A percentile compares a stretch with the other conserved stretches of the same genome.
phyloP scores from a whole-genome alignment of 495 filamentous ascomycete genomes.

The Lichina pygmaea region DNA sequence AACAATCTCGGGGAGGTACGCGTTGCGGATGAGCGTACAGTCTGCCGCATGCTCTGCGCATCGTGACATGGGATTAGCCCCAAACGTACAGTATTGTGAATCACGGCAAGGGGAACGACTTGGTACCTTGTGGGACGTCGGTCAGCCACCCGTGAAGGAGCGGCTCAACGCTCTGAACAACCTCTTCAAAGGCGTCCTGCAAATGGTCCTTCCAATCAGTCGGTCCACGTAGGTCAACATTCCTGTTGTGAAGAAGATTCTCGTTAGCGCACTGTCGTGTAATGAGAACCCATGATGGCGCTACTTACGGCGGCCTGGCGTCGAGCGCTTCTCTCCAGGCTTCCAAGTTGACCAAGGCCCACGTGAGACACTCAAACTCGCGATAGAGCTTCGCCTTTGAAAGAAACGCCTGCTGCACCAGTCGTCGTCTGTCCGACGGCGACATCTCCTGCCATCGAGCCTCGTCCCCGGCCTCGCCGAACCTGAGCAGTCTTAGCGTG shows the following conservation, averaged over 20 bases:
- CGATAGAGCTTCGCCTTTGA: constrained; percentile 33
- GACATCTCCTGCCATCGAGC: not conserved
- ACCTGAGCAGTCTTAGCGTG: no score
- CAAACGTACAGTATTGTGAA: not conserved
- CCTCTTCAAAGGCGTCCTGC: not conserved
- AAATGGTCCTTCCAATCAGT: not conserved
- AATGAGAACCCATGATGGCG: not conserved
- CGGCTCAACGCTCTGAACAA: not conserved
- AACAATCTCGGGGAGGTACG: constrained; percentile 58
- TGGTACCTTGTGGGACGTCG: not conserved
- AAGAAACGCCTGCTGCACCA: constrained; percentile 9
- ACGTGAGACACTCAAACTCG: constrained; percentile 45
- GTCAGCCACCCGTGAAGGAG: not conserved
- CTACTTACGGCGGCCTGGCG: constrained; percentile 17
- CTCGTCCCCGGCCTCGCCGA: no score
- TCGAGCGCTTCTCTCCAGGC: constrained; percentile 23
- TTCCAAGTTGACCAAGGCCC: constrained; percentile 38
- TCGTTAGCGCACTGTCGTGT: not conserved
- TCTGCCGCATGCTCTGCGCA: not conserved
- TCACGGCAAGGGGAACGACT: not conserved
- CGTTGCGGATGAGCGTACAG: constrained; percentile 23
- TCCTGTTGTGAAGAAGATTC: not conserved
- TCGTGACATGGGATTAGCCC: no score
- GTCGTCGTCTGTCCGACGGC: not conserved
- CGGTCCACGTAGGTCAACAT: not conserved